Base-by-base conservation (phyloP, 371 early-diverging fungal species). In the Saksenaea oblongispora region DNA sequence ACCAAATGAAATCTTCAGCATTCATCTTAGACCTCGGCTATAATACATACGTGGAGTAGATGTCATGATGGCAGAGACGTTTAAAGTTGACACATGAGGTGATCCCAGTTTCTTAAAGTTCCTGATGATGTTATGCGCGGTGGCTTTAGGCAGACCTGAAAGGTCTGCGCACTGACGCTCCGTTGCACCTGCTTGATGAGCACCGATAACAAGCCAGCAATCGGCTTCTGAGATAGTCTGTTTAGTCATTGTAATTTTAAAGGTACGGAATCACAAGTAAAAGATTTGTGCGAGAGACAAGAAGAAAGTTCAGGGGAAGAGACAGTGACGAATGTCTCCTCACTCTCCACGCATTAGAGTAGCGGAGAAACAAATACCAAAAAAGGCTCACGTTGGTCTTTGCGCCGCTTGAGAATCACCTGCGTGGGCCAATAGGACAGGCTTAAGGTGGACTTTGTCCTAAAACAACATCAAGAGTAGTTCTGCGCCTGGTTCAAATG, bases 161-260 rank as follows among this genome's bases (percentile, higher is more conserved):
- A 70, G 34, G 14, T 66, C 59, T 8, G 70, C 58, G 34, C 70
- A 70, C 51, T 62, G 59, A 51, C 54, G 61, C 47, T 72, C 72
- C 24, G 72, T 63, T 14, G 72, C 72, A 47, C 72, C 72, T 37
- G 69, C 72, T 42, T 68, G 68, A 63, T 72, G 63, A 41, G 72
- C 68, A 41, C 72, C 72, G 36, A 72, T 58, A 42, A 72, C 63
- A 36, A 65, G 62, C 72, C 72, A 72, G 53, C 72, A 66, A 34
- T 70, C 66, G 28, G 63, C 58, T 58, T 62, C 66, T 11, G 70
- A 60, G 56, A 68, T 58, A 35, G 59, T 60, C 58, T 47, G 51
- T 22, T 47, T 47, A 22, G 51, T 47, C 51, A 47, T 47, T 17
- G 51, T 5, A 22, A 22, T 5, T 47, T 47, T 11, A 47, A 47